Base-by-base conservation (phyloP, 345 rosid genomes). In the Carallia brachiata region DNA sequence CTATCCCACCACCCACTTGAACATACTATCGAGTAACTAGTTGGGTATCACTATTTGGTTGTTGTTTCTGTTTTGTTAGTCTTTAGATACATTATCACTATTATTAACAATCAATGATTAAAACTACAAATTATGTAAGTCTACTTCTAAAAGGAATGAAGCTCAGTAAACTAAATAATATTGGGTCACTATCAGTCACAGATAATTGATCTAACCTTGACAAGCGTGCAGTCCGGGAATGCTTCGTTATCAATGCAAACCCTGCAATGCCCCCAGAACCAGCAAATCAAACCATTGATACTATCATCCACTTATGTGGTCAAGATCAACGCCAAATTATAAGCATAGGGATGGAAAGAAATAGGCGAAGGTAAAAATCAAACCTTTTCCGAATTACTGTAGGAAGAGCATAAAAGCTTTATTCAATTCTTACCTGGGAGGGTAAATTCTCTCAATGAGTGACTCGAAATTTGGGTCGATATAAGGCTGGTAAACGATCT, bases 211-310 rank as follows among this genome's bases (percentile, higher is more conserved):
- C 65, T 61, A 9, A 94, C 99, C 97, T 92, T 95, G 48, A 92
- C 88, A 61, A 95, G 91, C 57, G 99, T 92, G 80, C 97, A 86
- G 72, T 86, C 84, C 53, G 71, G 83, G 83, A 64, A 87, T 57
- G 92, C 17, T 17, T 95, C 92, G 62, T 92, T 95, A 76, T 95
- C 98, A 52, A 90, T 81, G 64, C 94, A 89, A 79, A 95, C 96
- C 79, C 97, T 95, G 83, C 62, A 79, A 52, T 52, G 57, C n/a
- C 65, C 54, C 67, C 31, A 66, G 65, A 80, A 70, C 36, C 74
- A 73, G 4, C 10, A 39, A 47, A 39, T 56, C 18, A 44, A 16
- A 18, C 5, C 4, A 54, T 10, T 13, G 12, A 7, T 18, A 6
- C 37, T 56, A 56, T 19, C 28, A 19, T 39, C 59, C 34, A 56